Evolutionary conservation across 805 yeast genomes (phyloP).

Genomic region (Candida tammaniensis): DNA sequence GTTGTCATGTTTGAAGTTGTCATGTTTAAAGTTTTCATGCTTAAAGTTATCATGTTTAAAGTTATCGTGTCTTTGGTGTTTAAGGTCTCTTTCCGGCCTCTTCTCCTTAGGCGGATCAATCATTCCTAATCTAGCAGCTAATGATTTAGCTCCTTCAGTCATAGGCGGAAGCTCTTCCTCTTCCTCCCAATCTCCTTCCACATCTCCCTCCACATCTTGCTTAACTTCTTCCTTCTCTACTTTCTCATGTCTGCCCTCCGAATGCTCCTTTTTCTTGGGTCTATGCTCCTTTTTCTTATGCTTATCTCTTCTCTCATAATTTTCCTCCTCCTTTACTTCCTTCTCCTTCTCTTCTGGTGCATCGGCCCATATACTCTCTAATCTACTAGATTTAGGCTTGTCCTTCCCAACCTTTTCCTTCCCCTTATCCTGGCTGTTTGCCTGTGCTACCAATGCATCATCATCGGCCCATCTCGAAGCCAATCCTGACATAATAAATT

Average conservation of each 20-base stretch:
- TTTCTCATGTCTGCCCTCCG: neutral
- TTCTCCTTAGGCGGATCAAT: constrained; percentile 3
- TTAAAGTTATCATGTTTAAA: too few species aligned
- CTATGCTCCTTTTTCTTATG: neutral
- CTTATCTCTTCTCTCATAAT: neutral
- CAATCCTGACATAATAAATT: constrained; percentile 11
- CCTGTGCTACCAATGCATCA: constrained; percentile 22
- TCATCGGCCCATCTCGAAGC: constrained; percentile 38
- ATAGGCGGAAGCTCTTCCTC: constrained; percentile 13
- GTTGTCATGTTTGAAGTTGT: too few species aligned
- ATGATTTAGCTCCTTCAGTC: constrained; percentile 23
- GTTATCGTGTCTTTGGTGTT: neutral
- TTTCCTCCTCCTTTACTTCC: constrained; percentile 3
- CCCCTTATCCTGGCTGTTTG: constrained; percentile 22
- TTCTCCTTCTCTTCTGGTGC: constrained; percentile 5
- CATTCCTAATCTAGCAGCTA: constrained; percentile 24
- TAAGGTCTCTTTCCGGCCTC: neutral
- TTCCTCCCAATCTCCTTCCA: constrained; percentile 10
- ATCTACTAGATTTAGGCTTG: constrained; percentile 4
- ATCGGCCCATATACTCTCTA: constrained; percentile 36
- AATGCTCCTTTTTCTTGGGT: constrained; percentile 1
- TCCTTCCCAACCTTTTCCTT: neutral
- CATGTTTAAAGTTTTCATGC: neutral
- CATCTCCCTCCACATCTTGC: constrained; percentile 11
- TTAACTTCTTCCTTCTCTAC: constrained; percentile 1